A percentile compares a stretch with the other conserved stretches of the same genome.
These are phyloP conservation scores for Prunus kanzakura DNA, from an alignment of 306 rosid species.

Conservation along the genomic window DNA sequence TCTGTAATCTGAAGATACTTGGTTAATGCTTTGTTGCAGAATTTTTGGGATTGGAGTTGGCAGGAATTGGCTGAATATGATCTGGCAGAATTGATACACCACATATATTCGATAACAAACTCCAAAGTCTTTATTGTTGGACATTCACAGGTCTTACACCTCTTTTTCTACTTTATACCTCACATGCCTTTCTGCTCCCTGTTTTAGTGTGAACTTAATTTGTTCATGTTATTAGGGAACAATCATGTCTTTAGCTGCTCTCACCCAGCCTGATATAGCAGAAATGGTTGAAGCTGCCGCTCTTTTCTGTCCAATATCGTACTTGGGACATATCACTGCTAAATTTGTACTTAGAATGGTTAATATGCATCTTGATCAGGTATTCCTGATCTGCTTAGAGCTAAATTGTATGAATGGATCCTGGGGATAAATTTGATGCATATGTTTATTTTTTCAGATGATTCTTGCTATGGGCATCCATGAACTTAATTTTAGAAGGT, in stretches of 20 bases:
- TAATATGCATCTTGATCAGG: slow-evolving; percentile 74
- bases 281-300: slow-evolving; percentile 85
- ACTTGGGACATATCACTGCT: slow-evolving; percentile 66
- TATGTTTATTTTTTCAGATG: slow-evolving; percentile 47
- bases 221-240: slow-evolving; percentile 60
- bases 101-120: slow-evolving; percentile 47
- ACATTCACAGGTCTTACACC: slow-evolving; percentile 77
- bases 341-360: slow-evolving; percentile 73
- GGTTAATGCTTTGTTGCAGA: slow-evolving; percentile 44
- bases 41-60: slow-evolving; percentile 98
- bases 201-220: slow-evolving; percentile 11
- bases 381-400: slow-evolving; percentile 23
- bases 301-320: slow-evolving; percentile 82
- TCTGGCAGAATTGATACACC: slow-evolving; percentile 65
- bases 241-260: slow-evolving; percentile 68
- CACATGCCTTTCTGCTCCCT: slow-evolving; percentile 1
- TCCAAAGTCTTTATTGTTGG: slow-evolving; percentile 75
- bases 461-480: slow-evolving; percentile 66
- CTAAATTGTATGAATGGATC: slow-evolving; percentile 9
- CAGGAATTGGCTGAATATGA: slow-evolving; percentile 79
- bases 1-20: slow-evolving; percentile 18
- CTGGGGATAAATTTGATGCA: slow-evolving; percentile 26
- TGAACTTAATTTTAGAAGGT: slow-evolving; percentile 78
- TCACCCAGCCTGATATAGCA: slow-evolving; percentile 65
- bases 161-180: slow-evolving; percentile 21